Conservation (phyloP, 176 grass and related monocot genomes). For the Triticum monococcum region DNA sequence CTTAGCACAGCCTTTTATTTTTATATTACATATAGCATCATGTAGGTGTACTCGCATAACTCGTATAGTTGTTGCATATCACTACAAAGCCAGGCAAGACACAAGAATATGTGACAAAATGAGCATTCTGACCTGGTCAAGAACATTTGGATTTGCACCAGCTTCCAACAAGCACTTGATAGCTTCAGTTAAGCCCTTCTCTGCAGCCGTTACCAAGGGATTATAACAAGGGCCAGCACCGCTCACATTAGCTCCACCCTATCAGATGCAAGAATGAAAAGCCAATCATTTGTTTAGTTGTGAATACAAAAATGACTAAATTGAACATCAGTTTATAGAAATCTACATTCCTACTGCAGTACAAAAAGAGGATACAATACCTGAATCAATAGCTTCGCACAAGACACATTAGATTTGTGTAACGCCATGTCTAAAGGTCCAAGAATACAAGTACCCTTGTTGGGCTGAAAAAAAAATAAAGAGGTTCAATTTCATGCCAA, state of each 20-base stretch:
- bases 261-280: neutral
- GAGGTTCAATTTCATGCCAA: neutral
- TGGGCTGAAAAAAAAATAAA: neutral
- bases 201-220: neutral
- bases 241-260: neutral
- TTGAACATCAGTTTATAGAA: neutral
- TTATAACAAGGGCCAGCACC: neutral
- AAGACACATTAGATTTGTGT: slow-evolving; percentile 4
- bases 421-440: slow-evolving; percentile 14
- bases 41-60: neutral
- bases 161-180: neutral
- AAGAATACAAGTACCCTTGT: neutral
- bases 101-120: neutral
- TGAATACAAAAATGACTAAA: neutral
- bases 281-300: neutral
- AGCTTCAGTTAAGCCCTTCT: neutral
- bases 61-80: neutral
- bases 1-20: neutral
- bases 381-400: slow-evolving; percentile 37
- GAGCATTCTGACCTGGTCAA: neutral
- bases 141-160: neutral
- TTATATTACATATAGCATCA: neutral
- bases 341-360: neutral
- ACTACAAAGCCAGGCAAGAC: no score
- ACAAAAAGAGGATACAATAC: neutral